These are phyloP conservation scores for Tetrapisispora iriomotensis DNA, from an alignment of 805 yeast species.

Conservation along the genomic window DNA sequence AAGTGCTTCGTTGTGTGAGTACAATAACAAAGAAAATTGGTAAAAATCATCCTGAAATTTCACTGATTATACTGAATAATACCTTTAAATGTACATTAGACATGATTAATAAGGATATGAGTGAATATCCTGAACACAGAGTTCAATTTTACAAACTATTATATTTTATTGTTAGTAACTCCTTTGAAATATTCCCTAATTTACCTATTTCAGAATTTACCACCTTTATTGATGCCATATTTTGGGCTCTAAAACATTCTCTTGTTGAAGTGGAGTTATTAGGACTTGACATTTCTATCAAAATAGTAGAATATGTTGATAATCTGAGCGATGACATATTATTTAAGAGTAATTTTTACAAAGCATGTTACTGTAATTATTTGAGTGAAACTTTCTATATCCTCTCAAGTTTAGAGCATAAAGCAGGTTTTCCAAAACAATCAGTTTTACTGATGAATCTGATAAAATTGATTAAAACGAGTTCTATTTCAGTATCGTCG, in stretches of 20 bases:
- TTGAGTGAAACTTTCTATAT: slow-evolving; percentile 82
- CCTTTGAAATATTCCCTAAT: slow-evolving; percentile 71
- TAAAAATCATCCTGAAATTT: slow-evolving; percentile 66
- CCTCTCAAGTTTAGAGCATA: slow-evolving; percentile 88
- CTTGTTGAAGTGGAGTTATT: slow-evolving; percentile 86
- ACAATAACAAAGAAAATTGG: slow-evolving; percentile 81
- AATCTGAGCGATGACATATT: slow-evolving; percentile 43
- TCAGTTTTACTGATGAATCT: slow-evolving; percentile 69
- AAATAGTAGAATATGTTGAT: slow-evolving; percentile 71
- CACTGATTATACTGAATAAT: slow-evolving; percentile 70
- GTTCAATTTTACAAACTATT: slow-evolving; percentile 39
- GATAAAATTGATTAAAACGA: slow-evolving; percentile 63
- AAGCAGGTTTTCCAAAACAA: slow-evolving; percentile 83
- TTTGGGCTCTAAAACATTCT: slow-evolving; percentile 95
- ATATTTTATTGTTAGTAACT: slow-evolving; percentile 29
- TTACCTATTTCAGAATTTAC: slow-evolving; percentile 82
- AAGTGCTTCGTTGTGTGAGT: slow-evolving; percentile 83
- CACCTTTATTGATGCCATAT: slow-evolving; percentile 75
- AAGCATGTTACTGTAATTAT: slow-evolving; percentile 72
- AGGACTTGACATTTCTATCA: slow-evolving; percentile 71
- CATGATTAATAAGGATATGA: slow-evolving; percentile 86
- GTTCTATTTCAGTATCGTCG: slow-evolving; percentile 57
- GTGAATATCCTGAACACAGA: slow-evolving; percentile 91
- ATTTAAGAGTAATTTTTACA: slow-evolving; percentile 72
- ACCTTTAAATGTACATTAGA: slow-evolving; percentile 83